A percentile compares a stretch with the other conserved stretches of the same genome.
Conservation (phyloP, 2,329 filamentous ascomycete genomes). For the Arthroderma uncinatum region DNA sequence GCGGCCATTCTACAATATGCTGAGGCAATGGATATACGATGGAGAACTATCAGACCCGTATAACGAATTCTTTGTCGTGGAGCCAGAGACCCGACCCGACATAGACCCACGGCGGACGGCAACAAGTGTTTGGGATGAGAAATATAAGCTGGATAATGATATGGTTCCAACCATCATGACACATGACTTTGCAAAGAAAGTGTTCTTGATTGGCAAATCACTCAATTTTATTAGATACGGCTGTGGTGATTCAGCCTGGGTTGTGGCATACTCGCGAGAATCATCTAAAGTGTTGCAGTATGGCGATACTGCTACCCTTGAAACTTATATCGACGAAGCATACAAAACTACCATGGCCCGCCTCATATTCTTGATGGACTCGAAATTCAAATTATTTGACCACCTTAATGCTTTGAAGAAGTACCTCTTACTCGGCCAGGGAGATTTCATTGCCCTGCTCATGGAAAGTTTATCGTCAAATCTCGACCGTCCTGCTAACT, state of each 20-base stretch:
- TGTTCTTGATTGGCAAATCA: constrained; percentile 94
- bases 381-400: constrained; percentile 88
- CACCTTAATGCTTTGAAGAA: constrained; percentile 87
- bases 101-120: constrained; percentile 43
- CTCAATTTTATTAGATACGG: constrained; percentile 96
- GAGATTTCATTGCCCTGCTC: constrained; percentile 90
- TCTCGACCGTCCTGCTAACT: constrained; percentile 87
- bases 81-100: constrained; percentile 53
- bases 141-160: constrained; percentile 71
- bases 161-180: constrained; percentile 94
- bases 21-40: constrained; percentile 95
- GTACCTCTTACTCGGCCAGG: constrained; percentile 87
- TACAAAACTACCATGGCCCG: constrained; percentile 98
- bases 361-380: constrained; percentile 82
- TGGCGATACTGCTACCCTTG: constrained; percentile 81
- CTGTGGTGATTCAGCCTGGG: constrained; percentile 88
- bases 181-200: constrained; percentile 84
- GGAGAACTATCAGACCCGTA: constrained; percentile 96
- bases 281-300: constrained; percentile 87
- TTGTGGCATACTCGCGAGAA: constrained; percentile 86
- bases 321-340: constrained; percentile 88
- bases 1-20: constrained; percentile 89
- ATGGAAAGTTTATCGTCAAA: constrained; percentile 95
- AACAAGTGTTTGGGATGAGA: constrained; percentile 95
- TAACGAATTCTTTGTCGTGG: constrained; percentile 85